A percentile compares a stretch with the other conserved stretches of the same genome.
phyloP scores from a whole-genome alignment of 2,329 filamentous ascomycete species.

The Monilinia polystroma region DNA sequence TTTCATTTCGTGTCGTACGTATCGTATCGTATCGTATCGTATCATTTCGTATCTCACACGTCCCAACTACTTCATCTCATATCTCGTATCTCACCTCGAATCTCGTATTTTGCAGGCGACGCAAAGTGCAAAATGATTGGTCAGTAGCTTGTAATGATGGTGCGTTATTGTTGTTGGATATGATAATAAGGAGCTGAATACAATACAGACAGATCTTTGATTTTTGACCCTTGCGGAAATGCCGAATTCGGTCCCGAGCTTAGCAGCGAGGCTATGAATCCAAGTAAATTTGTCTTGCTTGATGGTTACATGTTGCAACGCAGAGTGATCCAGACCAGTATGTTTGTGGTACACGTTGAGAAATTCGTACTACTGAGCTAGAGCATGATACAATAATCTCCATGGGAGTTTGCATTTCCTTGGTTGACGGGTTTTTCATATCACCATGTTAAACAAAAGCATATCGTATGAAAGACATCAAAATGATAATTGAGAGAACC shows the following conservation, averaged over 20 bases:
- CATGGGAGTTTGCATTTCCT: background rate
- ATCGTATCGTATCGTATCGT: too few species aligned
- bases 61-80: too few species aligned
- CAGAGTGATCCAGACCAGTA: background rate
- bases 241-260: background rate
- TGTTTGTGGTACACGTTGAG: background rate
- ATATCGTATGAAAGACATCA: background rate
- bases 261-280: background rate
- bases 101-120: background rate
- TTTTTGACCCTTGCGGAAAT: too few species aligned
- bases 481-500: background rate
- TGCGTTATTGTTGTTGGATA: background rate
- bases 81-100: too few species aligned
- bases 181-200: background rate
- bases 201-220: background rate
- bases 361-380: background rate
- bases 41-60: background rate
- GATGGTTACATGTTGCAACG: slow-evolving; percentile 1
- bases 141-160: background rate
- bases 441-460: background rate
- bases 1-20: too few species aligned
- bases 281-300: background rate
- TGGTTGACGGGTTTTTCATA: too few species aligned
- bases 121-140: slow-evolving; percentile 12
- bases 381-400: background rate